Evolutionary conservation across 2,329 filamentous ascomycete genomes (phyloP).

Genomic region (Tolypocladium paradoxum): DNA sequence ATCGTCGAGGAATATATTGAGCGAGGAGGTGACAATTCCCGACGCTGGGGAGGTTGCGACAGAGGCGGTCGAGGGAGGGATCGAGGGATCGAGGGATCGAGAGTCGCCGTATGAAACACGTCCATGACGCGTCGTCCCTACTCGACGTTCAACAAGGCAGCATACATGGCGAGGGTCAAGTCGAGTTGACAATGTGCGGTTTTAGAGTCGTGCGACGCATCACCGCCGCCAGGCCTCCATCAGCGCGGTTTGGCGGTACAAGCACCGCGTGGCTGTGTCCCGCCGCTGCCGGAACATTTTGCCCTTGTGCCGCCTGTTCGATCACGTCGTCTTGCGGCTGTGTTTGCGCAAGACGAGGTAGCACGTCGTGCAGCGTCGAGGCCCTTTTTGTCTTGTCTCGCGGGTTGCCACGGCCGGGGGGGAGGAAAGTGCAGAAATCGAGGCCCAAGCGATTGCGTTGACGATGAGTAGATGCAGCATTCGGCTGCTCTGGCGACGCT

Average conservation of each 20-base stretch:
- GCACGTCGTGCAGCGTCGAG: neutral
- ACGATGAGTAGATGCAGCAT: neutral
- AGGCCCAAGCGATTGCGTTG: neutral
- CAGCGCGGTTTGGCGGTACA: neutral
- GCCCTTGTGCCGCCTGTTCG: neutral
- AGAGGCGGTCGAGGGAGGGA: neutral
- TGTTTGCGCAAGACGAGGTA: neutral
- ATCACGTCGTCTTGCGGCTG: neutral
- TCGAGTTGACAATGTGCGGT: neutral
- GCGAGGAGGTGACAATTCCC: too few species aligned
- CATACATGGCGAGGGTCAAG: neutral
- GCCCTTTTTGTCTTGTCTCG: neutral
- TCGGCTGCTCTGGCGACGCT: neutral
- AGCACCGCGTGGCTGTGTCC: too few species aligned
- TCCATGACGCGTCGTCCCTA: neutral
- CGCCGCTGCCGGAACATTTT: neutral
- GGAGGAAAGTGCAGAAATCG: neutral
- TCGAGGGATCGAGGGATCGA: neutral
- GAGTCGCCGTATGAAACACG: neutral
- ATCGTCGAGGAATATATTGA: neutral
- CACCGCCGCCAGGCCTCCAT: neutral
- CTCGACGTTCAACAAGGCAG: neutral
- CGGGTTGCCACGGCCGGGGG: too few species aligned
- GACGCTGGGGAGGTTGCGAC: too few species aligned
- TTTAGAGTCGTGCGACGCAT: neutral